A percentile compares a stretch with the other conserved stretches of the same genome.
These are phyloP conservation scores for Sarocladium oryzae DNA, from an alignment of 2,329 filamentous ascomycete species.

Conservation along the genomic window DNA sequence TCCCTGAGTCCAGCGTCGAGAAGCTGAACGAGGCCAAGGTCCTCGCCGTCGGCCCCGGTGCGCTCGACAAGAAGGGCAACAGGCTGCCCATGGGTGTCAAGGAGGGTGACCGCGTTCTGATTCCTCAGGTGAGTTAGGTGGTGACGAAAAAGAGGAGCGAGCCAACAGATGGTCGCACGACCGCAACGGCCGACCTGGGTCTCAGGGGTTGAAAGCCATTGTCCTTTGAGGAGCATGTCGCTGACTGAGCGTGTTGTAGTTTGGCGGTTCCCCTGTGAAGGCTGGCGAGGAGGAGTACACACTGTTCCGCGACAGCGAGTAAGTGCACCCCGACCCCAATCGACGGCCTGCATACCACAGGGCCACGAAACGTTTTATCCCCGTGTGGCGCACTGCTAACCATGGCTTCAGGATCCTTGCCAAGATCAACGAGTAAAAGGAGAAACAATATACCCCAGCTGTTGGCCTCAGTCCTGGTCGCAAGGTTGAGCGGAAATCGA, in stretches of 20 bases:
- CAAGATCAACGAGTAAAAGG: slow-evolving; percentile 88
- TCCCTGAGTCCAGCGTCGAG: slow-evolving; percentile 94
- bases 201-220: too few relatives aligned
- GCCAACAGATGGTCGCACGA: background rate
- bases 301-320: slow-evolving; percentile 97
- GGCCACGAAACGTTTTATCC: background rate
- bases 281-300: slow-evolving; percentile 95
- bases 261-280: slow-evolving; percentile 90
- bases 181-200: too few relatives aligned
- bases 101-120: slow-evolving; percentile 86
- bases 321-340: slow-evolving; percentile 38
- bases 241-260: slow-evolving; percentile 44
- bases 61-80: slow-evolving; percentile 81
- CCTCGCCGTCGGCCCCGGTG: slow-evolving; percentile 87
- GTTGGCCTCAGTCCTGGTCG: background rate
- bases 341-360: background rate
- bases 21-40: slow-evolving; percentile 98
- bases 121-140: slow-evolving; percentile 68
- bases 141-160: too few relatives aligned
- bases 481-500: background rate
- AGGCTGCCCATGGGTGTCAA: slow-evolving; percentile 76
- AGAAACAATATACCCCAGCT: slow-evolving; percentile 16
- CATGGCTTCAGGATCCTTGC: slow-evolving; percentile 70
- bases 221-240: background rate
- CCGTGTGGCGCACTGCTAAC: slow-evolving; percentile 7